Base-by-base conservation (phyloP, 2,329 filamentous ascomycete genomes). In the Fusarium sp. region DNA sequence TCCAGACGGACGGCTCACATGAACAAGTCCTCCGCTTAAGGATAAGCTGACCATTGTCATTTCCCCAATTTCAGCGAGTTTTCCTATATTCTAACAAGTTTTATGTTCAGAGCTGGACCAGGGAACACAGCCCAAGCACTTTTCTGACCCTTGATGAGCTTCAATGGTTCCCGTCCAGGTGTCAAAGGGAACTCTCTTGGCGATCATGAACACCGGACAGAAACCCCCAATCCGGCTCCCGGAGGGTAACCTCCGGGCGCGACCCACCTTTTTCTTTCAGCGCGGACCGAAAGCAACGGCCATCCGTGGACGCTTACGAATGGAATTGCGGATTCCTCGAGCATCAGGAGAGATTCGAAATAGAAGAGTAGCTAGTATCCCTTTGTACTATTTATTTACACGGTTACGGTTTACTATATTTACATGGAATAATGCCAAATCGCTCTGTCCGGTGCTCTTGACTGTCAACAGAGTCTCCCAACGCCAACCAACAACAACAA, bases 261-360 rank as follows among this genome's bases (percentile, higher is more conserved):
- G 27, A 27, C 27, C 27, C 27, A 27, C 27, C 24, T 27, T 27
- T 27, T 8, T 27, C 50, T 70, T 56, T 47, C n/a, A 3, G 29
- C 18, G 6, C 6, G 11, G 50, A n/a, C 72, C 72, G 65, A 54
- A 62, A 24, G 13, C n/a, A 24, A 59, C 54, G 54, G 59, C 6
- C 18, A 24, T 54, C 29, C 7, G 4, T n/a, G 5, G n/a, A 16
- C 24, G 27, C 29, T 10, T 2, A 35, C n/a, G 52, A 18, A 27
- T 27, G 7, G 27, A 27, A 27, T 8, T 8, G 6, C 27, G 6
- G 27, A 7, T 27, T 27, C 27, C 27, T 27, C 27, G 27, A 29
- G 35, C 14, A 38, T 29, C 4, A 14, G 0, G 14, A 27, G 22
- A 29, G 10, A 27, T 27, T 3, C 10, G 0, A 13, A 14, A n/a